A percentile compares a stretch with the other conserved stretches of the same genome.
Evolutionary conservation across 768 basidiomycete species (phyloP).

Genomic region (Russula sp.): DNA sequence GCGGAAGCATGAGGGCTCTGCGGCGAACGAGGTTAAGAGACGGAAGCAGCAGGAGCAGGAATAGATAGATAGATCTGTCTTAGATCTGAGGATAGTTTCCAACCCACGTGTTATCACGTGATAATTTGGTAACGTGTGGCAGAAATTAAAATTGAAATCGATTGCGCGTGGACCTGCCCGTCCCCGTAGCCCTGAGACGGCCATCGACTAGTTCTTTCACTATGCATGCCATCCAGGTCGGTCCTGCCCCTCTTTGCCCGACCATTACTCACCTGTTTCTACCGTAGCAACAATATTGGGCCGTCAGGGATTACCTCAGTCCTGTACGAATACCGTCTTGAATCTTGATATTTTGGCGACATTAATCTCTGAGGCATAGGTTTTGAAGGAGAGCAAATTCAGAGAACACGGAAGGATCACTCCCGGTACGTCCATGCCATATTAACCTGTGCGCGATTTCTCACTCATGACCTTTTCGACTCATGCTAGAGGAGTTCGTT

Average conservation of each 20-base stretch:
- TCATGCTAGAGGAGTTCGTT: constrained; percentile 89
- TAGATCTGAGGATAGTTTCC: background rate
- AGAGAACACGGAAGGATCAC: constrained; percentile 97
- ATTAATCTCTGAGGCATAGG: constrained; percentile 49
- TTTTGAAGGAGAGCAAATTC: constrained; percentile 97
- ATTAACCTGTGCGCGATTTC: constrained; percentile 25
- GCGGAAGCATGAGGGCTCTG: background rate
- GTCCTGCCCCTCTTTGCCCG: background rate
- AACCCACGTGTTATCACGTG: constrained; percentile 11
- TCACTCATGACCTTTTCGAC: constrained; percentile 23
- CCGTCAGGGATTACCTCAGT: constrained; percentile 90
- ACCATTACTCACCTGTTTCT: background rate
- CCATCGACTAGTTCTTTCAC: constrained; percentile 23
- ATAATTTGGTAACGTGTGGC: constrained; percentile 10
- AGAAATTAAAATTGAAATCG: constrained; percentile 32
- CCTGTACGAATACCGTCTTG: constrained; percentile 54
- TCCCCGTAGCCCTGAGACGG: constrained; percentile 22
- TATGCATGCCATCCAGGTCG: constrained; percentile 54
- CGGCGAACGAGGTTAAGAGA: constrained; percentile 7
- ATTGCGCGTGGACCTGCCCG: constrained; percentile 21
- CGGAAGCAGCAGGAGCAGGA: constrained; percentile 13
- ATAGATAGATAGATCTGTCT: background rate
- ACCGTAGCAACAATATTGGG: constrained; percentile 81
- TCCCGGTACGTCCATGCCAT: constrained; percentile 56
- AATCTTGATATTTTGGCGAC: constrained; percentile 35